Evolutionary conservation across 345 rosid species (phyloP).

Genomic region (Excoecaria cochinchinensis): DNA sequence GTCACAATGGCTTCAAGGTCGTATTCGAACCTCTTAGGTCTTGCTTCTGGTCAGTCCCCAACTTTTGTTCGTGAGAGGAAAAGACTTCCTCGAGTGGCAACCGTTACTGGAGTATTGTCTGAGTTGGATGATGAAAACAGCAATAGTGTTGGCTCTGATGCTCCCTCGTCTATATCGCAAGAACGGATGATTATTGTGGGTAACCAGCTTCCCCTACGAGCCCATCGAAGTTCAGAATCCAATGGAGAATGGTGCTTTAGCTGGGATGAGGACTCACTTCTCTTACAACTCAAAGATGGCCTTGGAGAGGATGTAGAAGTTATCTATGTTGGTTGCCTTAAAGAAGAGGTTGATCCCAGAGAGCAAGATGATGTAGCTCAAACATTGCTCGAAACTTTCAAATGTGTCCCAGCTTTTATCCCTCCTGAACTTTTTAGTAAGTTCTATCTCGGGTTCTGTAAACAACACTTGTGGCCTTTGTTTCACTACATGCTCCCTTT

Average conservation of each 20-base stretch:
- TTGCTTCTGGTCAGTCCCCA: constrained; percentile 67
- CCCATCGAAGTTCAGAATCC: constrained; percentile 48
- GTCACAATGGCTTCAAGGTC: constrained; percentile 78
- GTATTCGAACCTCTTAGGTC: constrained; percentile 88
- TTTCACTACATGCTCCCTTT: constrained; percentile 97
- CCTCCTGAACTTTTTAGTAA: constrained; percentile 70
- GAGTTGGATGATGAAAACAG: constrained; percentile 78
- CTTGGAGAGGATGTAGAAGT: constrained; percentile 86
- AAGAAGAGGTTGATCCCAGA: constrained; percentile 54
- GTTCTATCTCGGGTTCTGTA: constrained; percentile 93
- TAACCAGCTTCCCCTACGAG: constrained; percentile 85
- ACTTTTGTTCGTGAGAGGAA: constrained; percentile 59
- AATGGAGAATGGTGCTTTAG: constrained; percentile 55
- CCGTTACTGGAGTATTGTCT: constrained; percentile 76
- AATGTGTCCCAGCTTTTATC: constrained; percentile 91
- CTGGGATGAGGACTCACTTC: constrained; percentile 96
- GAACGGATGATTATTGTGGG: constrained; percentile 88
- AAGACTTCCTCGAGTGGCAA: constrained; percentile 87
- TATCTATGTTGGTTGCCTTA: constrained; percentile 81
- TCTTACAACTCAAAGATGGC: constrained; percentile 90
- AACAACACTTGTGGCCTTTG: constrained; percentile 90
- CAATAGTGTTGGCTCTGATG: constrained; percentile 76
- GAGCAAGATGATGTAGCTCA: constrained; percentile 90
- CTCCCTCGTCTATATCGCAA: constrained; percentile 73
- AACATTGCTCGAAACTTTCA: constrained; percentile 76